Base-by-base conservation (phyloP, 306 rosid genomes). In the Cicer bijugum region DNA sequence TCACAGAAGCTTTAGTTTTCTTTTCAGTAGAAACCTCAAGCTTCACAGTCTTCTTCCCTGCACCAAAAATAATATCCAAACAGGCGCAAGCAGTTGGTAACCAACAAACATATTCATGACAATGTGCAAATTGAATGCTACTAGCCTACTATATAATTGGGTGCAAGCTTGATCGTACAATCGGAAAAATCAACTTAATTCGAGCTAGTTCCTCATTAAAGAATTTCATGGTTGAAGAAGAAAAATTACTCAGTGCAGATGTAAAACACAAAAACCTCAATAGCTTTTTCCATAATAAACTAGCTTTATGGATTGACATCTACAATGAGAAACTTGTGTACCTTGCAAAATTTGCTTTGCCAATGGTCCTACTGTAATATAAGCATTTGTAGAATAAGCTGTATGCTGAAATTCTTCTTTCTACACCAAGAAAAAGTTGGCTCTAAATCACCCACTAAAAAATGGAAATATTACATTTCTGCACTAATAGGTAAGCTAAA, bases 321-420 rank as follows among this genome's bases (percentile, higher is more conserved):
- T 74, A 15, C 6, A 33, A 73, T 19, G 38, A 53, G 70, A 72
- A 85, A 48, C 6, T 12, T 37, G 40, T 40, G 61, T 72, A 93
- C 98, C 97, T 84, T 88, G 91, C 83, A 89, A 75, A 64, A 93
- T 83, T 85, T 85, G 96, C 75, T 76, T 87, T 71, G 93, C 86
- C 62, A 93, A 68, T 17, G 93, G 89, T 56, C 97, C 96, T 28
- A 83, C 6, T 7, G 92, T 69, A 55, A 93, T 78, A 38, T 93
- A 93, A 19, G 98, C 93, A 84, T 93, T 93, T 45, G 97, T 93
- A 35, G 96, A 51, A 83, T 89, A 93, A 75, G 96, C 84, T 76
- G 98, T 91, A 83, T 93, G 98, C 85, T 93, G 98, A 85, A 84
- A 93, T 73, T 93, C 98, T 86, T 93, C 98, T 86, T 89, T 93